phyloP scores from a whole-genome alignment of 202 grass and related monocot species.

The Zizania palustris region DNA sequence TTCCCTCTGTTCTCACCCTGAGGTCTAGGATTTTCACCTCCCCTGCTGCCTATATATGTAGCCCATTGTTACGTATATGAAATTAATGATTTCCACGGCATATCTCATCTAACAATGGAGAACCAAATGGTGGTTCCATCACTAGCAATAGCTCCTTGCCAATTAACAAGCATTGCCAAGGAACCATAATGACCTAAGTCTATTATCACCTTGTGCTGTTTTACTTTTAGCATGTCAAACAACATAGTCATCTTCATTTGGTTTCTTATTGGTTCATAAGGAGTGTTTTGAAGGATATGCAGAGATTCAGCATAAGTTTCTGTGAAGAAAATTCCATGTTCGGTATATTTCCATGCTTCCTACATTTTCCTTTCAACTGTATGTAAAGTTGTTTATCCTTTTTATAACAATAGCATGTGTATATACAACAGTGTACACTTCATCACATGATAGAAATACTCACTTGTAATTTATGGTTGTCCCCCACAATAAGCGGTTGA shows the following conservation, averaged over 20 bases:
- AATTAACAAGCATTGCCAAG: background rate
- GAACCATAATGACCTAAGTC: background rate
- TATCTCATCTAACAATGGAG: too few species aligned
- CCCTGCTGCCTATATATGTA: too few species aligned
- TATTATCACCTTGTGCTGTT: slow-evolving; percentile 5
- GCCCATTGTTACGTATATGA: too few species aligned
- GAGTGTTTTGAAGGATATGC: slow-evolving; percentile 11
- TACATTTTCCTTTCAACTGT: slow-evolving; percentile 20
- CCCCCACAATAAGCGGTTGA: slow-evolving; percentile 81
- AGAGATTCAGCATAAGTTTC: background rate
- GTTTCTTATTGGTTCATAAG: background rate
- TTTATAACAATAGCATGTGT: background rate
- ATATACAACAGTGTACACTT: background rate
- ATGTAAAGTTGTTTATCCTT: slow-evolving; percentile 24
- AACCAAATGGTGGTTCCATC: background rate
- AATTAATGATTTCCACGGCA: too few species aligned
- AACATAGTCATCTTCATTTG: slow-evolving; percentile 2
- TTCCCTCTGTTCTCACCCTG: too few species aligned
- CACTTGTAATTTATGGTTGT: slow-evolving; percentile 99
- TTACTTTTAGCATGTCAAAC: slow-evolving; percentile 9
- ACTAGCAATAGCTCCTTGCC: background rate
- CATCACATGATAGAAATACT: slow-evolving; percentile 41
- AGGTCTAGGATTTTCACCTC: too few species aligned
- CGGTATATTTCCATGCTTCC: slow-evolving; percentile 10
- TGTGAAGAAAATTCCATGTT: background rate